Evolutionary conservation across 495 filamentous ascomycete species (phyloP), one percentile per base, ranked within the genome.

Genomic region (Thermochaetoides thermophila): DNA sequence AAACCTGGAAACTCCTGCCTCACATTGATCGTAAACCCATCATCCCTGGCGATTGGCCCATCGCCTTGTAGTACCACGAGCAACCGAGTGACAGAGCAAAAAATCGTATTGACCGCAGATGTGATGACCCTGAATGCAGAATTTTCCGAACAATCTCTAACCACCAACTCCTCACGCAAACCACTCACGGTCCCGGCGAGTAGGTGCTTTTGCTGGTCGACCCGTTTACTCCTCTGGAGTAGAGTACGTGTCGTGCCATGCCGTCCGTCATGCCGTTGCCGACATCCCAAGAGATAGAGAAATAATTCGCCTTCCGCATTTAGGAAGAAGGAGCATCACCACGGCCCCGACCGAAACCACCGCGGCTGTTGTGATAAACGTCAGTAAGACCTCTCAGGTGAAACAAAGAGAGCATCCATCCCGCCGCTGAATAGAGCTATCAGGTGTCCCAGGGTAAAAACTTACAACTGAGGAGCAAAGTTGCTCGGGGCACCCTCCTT

Each of bases 401-500:
- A 31, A 3, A 14, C 21, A 29, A n/a, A 26, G 7, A 28, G 14
- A 12, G 16, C 13, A 7, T n/a, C 5, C 26, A 7, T 12, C 17
- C 20, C 16, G 18, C 20, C 37, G 34, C 30, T n/a, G n/a, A n/a
- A n/a, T n/a, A n/a, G n/a, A n/a, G n/a, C n/a, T n/a, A n/a, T n/a
- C n/a, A n/a, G n/a, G 21, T 24, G 6, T 11, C 11, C 21, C 21
- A 24, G 21, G 21, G n/a, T n/a, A n/a, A 43, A 8, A 38, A 63
- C 73, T 66, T 59, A 74, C 78, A 97, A 97, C 60, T 76, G 73
- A 50, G 89, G 89, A 66, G 78, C 80, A 66, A 94, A 97, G 60
- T 84, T 84, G 60, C 83, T 81, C 49, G 89, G 83, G 50, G 83
- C 80, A 70, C 78, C 86, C 53, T 87, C 91, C 74, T 93, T 94